Conservation (phyloP, 148 eudicot species). For the Chenopodium quinoa region DNA sequence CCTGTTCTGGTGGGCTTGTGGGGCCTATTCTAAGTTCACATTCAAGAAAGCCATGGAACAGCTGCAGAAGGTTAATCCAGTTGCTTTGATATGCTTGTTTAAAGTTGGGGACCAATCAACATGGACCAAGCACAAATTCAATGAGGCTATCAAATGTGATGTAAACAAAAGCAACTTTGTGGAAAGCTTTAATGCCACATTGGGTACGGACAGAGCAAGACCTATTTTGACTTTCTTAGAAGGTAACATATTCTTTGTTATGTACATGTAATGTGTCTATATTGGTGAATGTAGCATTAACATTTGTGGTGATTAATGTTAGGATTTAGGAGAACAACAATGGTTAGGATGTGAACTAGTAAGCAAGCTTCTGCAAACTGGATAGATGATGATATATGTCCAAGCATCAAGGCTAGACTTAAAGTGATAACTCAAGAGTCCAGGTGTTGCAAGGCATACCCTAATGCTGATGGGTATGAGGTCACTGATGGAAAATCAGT, state of each 20-base stretch:
- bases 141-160: neutral
- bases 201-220: neutral
- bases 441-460: neutral
- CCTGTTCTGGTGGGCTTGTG: neutral
- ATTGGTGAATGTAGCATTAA: too few species aligned
- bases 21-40: neutral
- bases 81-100: neutral
- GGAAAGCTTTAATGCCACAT: neutral
- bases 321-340: neutral
- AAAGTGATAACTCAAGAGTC: neutral
- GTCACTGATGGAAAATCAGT: neutral
- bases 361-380: neutral
- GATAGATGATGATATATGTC: neutral
- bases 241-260: neutral
- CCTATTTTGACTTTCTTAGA: neutral
- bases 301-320: too few species aligned
- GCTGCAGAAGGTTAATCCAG: neutral
- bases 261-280: too few species aligned
- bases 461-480: neutral
- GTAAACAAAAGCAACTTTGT: constrained; percentile 7
- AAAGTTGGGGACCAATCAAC: neutral
- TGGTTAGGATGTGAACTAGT: neutral
- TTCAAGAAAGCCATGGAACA: neutral
- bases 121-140: neutral
- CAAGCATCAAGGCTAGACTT: neutral